Percentiles rank a stretch among this genome's conserved stretches.
phyloP scores from a whole-genome alignment of 805 yeast species.

The Kodamaea nitidulidarum region DNA sequence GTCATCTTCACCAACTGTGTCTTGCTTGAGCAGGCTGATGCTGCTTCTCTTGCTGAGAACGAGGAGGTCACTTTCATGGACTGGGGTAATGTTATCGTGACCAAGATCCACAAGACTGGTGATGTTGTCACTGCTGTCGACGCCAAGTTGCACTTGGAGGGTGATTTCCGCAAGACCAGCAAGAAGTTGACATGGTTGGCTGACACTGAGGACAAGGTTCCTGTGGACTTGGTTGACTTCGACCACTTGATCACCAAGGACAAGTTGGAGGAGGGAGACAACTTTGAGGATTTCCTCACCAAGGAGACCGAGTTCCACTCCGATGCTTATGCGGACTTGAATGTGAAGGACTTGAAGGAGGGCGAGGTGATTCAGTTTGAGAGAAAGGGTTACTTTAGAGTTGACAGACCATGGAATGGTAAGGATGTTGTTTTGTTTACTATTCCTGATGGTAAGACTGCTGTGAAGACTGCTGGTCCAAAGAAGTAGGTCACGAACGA shows the following conservation, averaged over 20 bases:
- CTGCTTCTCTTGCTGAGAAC: slow-evolving; percentile 21
- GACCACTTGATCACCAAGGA: slow-evolving; percentile 33
- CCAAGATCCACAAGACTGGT: slow-evolving; percentile 23
- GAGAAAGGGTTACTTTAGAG: slow-evolving; percentile 29
- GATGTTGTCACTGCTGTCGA: slow-evolving; percentile 23
- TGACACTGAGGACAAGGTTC: slow-evolving; percentile 24
- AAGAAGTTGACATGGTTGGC: slow-evolving; percentile 32
- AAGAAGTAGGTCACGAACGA: slow-evolving; percentile 2
- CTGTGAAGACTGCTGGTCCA: slow-evolving; percentile 13
- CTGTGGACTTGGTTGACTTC: slow-evolving; percentile 26
- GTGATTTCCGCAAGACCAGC: slow-evolving; percentile 30
- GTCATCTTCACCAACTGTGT: slow-evolving; percentile 19
- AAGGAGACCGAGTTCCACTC: slow-evolving; percentile 24
- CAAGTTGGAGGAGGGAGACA: slow-evolving; percentile 29
- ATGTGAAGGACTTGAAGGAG: slow-evolving; percentile 21
- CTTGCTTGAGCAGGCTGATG: slow-evolving; percentile 27
- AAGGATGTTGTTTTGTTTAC: slow-evolving; percentile 25
- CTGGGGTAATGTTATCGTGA: slow-evolving; percentile 29
- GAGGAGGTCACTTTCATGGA: slow-evolving; percentile 31
- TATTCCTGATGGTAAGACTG: slow-evolving; percentile 29
- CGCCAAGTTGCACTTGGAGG: slow-evolving; percentile 29
- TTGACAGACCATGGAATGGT: slow-evolving; percentile 20
- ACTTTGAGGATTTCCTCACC: slow-evolving; percentile 28
- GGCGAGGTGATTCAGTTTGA: slow-evolving; percentile 27
- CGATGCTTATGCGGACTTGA: slow-evolving; percentile 24